These are phyloP conservation scores for Pseudozyma pruni DNA, from an alignment of 1,284 basidiomycete genomes.

Conservation along the genomic window DNA sequence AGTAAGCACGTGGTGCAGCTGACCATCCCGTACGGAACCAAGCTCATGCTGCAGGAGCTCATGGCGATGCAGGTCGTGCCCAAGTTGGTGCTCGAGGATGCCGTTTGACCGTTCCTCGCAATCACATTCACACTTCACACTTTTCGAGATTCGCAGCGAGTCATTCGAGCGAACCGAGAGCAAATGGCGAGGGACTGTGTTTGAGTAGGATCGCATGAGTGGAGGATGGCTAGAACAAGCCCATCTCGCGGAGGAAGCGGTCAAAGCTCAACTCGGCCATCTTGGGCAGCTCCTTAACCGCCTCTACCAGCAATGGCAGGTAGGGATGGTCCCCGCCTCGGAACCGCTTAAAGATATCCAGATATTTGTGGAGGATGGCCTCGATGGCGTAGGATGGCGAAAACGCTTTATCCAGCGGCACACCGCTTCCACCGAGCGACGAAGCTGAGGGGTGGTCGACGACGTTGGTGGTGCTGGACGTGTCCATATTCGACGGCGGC, in stretches of 20 bases:
- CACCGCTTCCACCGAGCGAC: constrained; percentile 1
- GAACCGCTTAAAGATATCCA: constrained; percentile 53
- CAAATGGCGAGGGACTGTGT: too few relatives aligned
- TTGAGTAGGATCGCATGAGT: too few relatives aligned
- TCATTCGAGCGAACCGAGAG: too few relatives aligned
- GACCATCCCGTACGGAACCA: constrained; percentile 98
- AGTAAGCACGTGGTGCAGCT: constrained; percentile 94
- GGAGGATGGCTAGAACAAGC: constrained; percentile 36
- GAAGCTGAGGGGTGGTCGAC: constrained; percentile 18
- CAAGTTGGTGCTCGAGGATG: constrained; percentile 68
- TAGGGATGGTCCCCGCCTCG: constrained; percentile 55
- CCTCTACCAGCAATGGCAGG: constrained; percentile 42
- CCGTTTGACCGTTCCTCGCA: too few relatives aligned
- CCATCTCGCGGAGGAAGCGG: constrained; percentile 35
- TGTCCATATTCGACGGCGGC: constrained; percentile 1
- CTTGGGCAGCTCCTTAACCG: constrained; percentile 53
- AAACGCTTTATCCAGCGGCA: constrained; percentile 40
- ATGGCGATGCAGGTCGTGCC: constrained; percentile 70
- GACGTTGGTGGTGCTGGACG: not conserved
- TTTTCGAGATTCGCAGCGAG: too few relatives aligned
- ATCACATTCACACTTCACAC: too few relatives aligned
- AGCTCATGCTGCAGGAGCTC: constrained; percentile 95
- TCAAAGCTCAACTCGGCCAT: constrained; percentile 48
- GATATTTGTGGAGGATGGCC: constrained; percentile 54
- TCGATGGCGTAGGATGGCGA: constrained; percentile 45